Base-by-base conservation (phyloP, 2,329 filamentous ascomycete genomes). In the Cladosporium velox region DNA sequence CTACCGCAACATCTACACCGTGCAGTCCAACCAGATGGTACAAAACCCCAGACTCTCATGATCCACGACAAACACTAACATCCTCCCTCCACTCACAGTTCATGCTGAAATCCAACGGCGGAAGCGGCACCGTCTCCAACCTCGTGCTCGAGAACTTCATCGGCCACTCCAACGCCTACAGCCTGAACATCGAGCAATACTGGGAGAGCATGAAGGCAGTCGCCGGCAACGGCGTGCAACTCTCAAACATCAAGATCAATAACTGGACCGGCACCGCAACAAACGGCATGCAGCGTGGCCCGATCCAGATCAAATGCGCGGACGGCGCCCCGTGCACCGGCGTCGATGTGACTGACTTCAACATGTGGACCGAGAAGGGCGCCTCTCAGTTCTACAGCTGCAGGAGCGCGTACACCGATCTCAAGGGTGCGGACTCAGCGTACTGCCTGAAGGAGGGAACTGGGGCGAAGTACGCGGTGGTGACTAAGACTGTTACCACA, bases 1-100 rank as follows among this genome's bases (percentile, higher is more conserved):
- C 32, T 88, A 87, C 77, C 77, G 79, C 70, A 86, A 87, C 72
- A 72, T 88, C 67, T 88, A 88, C 77, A 87, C 85, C 34, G 82
- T 80, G 76, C 78, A 80, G n/a, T 84, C 82, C 11, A 88, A 88
- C 79, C 84, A 88, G 72, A 87, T 88, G 85, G 82, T 75, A 74
- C 74, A 71, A 1, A 15, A 51, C 4, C 15, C 35, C 14, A 26
- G 2, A 5, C 47, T 24, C 12, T 11, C n/a, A 8, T 1, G 11
- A 11, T 21, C 34, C 26, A 28, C 1, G 8, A 12, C 32, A 18
- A 34, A 18, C 10, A 64, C 51, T 57, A 15, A 64, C 61, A 4
- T 5, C 26, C 24, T 24, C 21, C 18, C 7, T 44, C 21, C 8
- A 83, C 52, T 24, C 86, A 71, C 86, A 87, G 85, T 81, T 82